Percentiles rank a stretch among this genome's conserved stretches.
Evolutionary conservation across 805 yeast genomes (phyloP).

Genomic region (Wickerhamomyces chambardii): DNA sequence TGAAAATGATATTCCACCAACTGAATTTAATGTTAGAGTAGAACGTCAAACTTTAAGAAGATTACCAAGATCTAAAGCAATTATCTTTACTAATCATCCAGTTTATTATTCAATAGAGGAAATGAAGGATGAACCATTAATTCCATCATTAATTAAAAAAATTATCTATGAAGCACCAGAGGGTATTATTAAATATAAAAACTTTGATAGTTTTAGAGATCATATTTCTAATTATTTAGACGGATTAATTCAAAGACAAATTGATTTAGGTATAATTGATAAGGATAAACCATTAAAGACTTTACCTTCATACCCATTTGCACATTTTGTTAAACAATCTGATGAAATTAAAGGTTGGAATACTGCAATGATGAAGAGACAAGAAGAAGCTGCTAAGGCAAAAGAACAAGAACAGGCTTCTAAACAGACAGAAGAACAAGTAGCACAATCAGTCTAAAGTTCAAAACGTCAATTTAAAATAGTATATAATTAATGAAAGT

Average conservation of each 20-base stretch:
- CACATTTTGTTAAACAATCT: slow-evolving; percentile 33
- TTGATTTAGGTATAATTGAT: slow-evolving; percentile 42
- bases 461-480: too few species aligned
- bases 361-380: slow-evolving; percentile 16
- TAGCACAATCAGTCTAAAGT: too few species aligned
- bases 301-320: slow-evolving; percentile 55
- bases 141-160: slow-evolving; percentile 56
- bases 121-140: slow-evolving; percentile 72
- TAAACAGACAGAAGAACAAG: too few species aligned
- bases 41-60: slow-evolving; percentile 67
- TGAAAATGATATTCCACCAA: slow-evolving; percentile 33
- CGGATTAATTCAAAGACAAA: slow-evolving; percentile 45
- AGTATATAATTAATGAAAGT: too few species aligned
- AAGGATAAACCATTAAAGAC: slow-evolving; percentile 52
- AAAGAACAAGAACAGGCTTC: background rate
- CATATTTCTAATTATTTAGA: slow-evolving; percentile 53
- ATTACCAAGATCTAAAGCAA: slow-evolving; percentile 55
- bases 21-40: slow-evolving; percentile 56
- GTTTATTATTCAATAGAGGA: slow-evolving; percentile 73
- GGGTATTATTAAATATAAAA: slow-evolving; percentile 54
- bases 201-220: slow-evolving; percentile 48
- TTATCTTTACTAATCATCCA: slow-evolving; percentile 71
- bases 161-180: slow-evolving; percentile 61
- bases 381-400: slow-evolving; percentile 6
- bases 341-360: slow-evolving; percentile 34